Base-by-base conservation (phyloP, 495 filamentous ascomycete genomes). In the Lophiotrema nucula region DNA sequence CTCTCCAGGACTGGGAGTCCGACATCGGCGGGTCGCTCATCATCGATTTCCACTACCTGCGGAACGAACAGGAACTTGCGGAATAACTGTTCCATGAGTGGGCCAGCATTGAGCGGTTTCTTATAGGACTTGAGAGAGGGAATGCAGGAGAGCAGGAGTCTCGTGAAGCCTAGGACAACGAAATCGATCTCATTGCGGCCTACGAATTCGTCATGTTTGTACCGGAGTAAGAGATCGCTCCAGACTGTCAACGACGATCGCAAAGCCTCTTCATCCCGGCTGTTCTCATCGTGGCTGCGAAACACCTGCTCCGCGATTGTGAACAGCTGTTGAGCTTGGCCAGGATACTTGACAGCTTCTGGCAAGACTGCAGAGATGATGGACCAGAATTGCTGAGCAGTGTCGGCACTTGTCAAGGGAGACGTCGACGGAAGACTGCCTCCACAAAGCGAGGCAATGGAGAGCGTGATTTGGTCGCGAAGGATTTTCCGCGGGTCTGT, bases 1-100 rank as follows among this genome's bases (percentile, higher is more conserved):
- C 64, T 73, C 55, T 85, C 80, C 49, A 77, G 77, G 19, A 83
- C 62, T 64, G 82, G 75, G 72, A 76, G 50, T 23, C 24, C 50
- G 33, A 39, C n/a, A 19, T 22, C n/a, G 2, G 52, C 38, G 38
- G 15, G 1, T 43, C 6, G 10, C 11, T 48, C 47, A 2, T 64
- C 53, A 19, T 50, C 22, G 1, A 58, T 47, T 23, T 67, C 48
- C 3, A 39, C 18, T 4, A 81, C 74, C 21, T 85, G 70, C 6
- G 79, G 79, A 0, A 84, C 87, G 63, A 90, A 92, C 0, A 95
- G 78, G 60, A 88, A 86, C 38, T 76, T 81, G 56, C 73, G 78
- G 62, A 91, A 86, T 15, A 93, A 70, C 13, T 72, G 73, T 46
- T 79, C 78, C 16, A 81, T 77, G 38, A 90, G 76, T 4, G 45